Base-by-base conservation (phyloP, 1,284 basidiomycete genomes). In the Cryptococcus depauperatus region DNA sequence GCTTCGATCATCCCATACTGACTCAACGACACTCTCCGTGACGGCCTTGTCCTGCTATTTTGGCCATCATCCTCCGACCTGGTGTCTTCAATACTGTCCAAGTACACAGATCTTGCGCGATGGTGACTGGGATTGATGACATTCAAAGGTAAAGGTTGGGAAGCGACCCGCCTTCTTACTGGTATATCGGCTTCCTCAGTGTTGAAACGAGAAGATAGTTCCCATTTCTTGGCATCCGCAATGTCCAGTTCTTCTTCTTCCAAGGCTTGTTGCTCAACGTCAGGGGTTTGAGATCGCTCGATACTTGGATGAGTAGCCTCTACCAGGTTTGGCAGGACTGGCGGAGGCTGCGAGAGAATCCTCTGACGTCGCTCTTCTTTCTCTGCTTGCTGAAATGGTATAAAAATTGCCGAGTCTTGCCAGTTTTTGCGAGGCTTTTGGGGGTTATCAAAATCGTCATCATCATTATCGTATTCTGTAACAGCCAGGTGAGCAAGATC, bases 401-500 rank as follows among this genome's bases (percentile, higher is more conserved):
- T 40, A 49, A 70, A 66, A 10, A 70, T 59, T 21, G 62, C 68
- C 11, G 62, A 65, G 30, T 57, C 48, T 23, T 55, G 51, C 52
- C 63, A 59, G 28, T 41, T 34, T 4, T 25, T 47, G 51, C 51
- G 40, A 48, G 47, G 23, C 37, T 50, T 16, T 46, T 52, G 41
- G 21, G 39, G 23, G 48, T 42, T 25, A 45, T 27, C 32, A 9
- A 4, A 8, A 3, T 8, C 22, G 4, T 26, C 37, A 41, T 57
- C 50, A 5, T 55, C 53, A 34, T 69, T 69, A 54, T 70, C 68
- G 51, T 70, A 70, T 44, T 69, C 68, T 70, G 44, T n/a, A 4
- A 39, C 16, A 5, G 29, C 28, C 10, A 37, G 14, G 33, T 21
- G 16, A 42, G 43, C 16, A 47, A 43, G 19, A 34, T 44, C 25